Conservation (phyloP, 73 alveolate species). For the Tetrahymena elliotti region DNA sequence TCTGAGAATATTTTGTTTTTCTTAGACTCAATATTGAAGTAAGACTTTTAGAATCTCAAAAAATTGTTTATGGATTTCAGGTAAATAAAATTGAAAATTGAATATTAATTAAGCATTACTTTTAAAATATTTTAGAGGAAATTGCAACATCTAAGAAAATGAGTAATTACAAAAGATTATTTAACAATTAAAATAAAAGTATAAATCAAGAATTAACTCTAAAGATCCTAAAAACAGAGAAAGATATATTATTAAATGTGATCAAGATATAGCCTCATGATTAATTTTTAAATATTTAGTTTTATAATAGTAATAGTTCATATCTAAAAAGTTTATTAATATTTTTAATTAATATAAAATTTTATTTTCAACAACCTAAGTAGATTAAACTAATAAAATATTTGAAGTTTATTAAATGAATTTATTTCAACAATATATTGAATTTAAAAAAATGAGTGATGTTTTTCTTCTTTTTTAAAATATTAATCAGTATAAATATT, state of each 20-base stretch:
- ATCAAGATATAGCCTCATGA: background rate
- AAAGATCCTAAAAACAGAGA: background rate
- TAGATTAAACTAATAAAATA: too few species aligned
- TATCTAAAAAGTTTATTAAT: too few species aligned
- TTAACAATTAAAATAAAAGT: background rate
- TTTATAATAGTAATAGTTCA: too few species aligned
- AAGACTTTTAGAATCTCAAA: background rate
- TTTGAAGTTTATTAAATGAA: too few species aligned
- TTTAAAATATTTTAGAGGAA: background rate
- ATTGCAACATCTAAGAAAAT: background rate
- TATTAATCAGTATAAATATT: too few species aligned
- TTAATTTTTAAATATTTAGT: background rate
- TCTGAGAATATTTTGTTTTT: background rate
- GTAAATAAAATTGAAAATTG: background rate
- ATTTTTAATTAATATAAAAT: too few species aligned
- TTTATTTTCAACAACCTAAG: too few species aligned
- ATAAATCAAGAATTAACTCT: background rate
- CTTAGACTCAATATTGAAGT: background rate
- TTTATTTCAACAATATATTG: too few species aligned
- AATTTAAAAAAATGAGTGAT: too few species aligned
- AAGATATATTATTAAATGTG: background rate
- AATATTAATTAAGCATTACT: background rate
- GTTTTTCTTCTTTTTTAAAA: too few species aligned
- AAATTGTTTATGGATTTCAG: background rate
- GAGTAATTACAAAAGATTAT: background rate